Conservation (phyloP, 331 rosid species). For the Cydonia oblonga region DNA sequence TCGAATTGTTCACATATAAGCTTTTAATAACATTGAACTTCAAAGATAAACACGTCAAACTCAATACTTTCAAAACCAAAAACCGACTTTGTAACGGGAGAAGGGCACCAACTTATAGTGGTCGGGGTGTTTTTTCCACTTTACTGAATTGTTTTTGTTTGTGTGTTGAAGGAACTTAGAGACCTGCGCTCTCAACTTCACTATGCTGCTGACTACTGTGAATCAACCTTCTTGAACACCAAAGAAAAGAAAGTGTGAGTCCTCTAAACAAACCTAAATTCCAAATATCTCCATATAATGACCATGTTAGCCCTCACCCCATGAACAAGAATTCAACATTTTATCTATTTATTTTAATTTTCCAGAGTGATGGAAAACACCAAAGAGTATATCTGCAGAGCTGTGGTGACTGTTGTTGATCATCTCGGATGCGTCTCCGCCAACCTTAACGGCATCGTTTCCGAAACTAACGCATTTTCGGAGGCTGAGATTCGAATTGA, state of each 20-base stretch:
- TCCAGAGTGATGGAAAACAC: slow-evolving; percentile 72
- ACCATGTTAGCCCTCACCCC: not conserved
- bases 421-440: slow-evolving; percentile 82
- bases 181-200: slow-evolving; percentile 66
- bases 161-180: slow-evolving; percentile 45
- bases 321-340: not conserved
- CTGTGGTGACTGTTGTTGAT: slow-evolving; percentile 68
- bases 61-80: no score
- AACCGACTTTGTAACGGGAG: not conserved
- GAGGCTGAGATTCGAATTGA: slow-evolving; percentile 50
- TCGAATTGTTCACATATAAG: not conserved
- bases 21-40: not conserved
- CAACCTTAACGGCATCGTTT: slow-evolving; percentile 44
- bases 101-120: no score
- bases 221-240: slow-evolving; percentile 47
- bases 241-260: slow-evolving; percentile 53
- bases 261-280: not conserved
- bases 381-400: slow-evolving; percentile 65
- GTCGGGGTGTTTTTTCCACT: not conserved
- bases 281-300: not conserved
- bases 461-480: slow-evolving; percentile 50
- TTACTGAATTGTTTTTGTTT: not conserved
- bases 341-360: not conserved
- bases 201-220: slow-evolving; percentile 69
- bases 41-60: no score